Percentiles rank a stretch among this genome's conserved stretches.
Conservation (phyloP, 2,329 filamentous ascomycete genomes). For the Allantophomopsis cytisporea region DNA sequence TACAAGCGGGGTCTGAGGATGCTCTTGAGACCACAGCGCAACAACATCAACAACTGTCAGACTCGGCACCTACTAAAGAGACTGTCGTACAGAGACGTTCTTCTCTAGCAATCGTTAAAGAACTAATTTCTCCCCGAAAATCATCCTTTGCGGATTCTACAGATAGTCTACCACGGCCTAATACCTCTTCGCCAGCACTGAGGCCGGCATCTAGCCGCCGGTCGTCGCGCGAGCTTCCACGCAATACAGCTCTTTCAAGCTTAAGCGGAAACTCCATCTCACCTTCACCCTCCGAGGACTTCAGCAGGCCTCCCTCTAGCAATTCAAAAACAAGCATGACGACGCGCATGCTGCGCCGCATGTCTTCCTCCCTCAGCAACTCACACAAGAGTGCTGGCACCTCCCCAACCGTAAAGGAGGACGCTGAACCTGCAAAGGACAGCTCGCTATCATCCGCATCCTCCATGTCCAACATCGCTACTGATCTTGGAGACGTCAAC, state of each 20-base stretch:
- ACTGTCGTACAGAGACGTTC: conserved; percentile 21
- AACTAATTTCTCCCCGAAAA: conserved; percentile 42
- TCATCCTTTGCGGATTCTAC: conserved; percentile 29
- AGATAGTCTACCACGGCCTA: no score
- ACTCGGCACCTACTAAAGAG: no score
- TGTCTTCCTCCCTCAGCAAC: conserved; percentile 41
- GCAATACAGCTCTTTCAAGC: no score
- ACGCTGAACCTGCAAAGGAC: conserved; percentile 14
- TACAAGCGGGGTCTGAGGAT: no score
- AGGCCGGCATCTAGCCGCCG: no score
- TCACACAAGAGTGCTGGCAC: conserved; percentile 22
- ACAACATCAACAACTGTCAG: no score
- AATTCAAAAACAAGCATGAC: conserved; percentile 30
- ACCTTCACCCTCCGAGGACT: conserved; percentile 9
- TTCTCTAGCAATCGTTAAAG: conserved; percentile 39
- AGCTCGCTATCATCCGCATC: no score
- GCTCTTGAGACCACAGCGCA: no score
- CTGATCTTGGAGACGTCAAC: conserved; percentile 63
- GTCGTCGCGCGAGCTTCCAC: no score
- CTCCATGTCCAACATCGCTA: no score
- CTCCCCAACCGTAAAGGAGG: conserved; percentile 21
- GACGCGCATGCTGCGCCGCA: conserved; percentile 45
- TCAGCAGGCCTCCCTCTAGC: conserved; percentile 13
- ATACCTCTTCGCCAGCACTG: no score
- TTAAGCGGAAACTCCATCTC: conserved; percentile 12